Conservation (phyloP, 2,329 filamentous ascomycete species). For the Colletotrichum sp. region DNA sequence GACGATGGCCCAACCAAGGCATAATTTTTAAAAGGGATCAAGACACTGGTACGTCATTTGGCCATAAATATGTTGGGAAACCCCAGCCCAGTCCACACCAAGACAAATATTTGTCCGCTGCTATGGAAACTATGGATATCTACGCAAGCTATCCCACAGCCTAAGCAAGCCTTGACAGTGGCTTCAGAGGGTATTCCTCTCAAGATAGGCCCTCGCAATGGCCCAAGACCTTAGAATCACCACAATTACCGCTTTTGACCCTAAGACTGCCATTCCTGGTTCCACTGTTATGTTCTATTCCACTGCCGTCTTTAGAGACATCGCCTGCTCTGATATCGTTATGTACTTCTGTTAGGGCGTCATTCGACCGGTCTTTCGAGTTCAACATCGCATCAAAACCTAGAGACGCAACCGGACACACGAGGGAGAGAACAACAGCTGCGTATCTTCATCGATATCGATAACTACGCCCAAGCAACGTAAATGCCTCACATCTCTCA, state of each 20-base stretch:
- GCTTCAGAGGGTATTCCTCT: neutral
- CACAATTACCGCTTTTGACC: neutral
- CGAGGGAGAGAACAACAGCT: neutral
- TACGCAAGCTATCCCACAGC: neutral
- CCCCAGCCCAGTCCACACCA: neutral
- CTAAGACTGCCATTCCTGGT: neutral
- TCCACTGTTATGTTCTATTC: neutral
- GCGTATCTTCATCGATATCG: neutral
- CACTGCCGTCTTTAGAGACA: neutral
- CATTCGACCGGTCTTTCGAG: neutral
- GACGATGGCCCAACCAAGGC: neutral
- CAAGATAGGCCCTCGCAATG: neutral
- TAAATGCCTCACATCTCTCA: too few species aligned
- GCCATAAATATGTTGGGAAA: neutral
- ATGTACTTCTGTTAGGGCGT: neutral
- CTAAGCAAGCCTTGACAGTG: neutral
- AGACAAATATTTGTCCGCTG: neutral
- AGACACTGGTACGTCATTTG: neutral
- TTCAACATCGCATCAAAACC: neutral
- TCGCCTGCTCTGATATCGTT: neutral
- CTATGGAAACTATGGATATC: neutral
- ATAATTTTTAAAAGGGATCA: neutral
- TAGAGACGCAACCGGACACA: neutral
- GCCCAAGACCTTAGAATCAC: neutral
- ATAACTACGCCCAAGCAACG: neutral